Base-by-base conservation (phyloP, 2,329 filamentous ascomycete genomes). In the Microthyrium microscopicum region DNA sequence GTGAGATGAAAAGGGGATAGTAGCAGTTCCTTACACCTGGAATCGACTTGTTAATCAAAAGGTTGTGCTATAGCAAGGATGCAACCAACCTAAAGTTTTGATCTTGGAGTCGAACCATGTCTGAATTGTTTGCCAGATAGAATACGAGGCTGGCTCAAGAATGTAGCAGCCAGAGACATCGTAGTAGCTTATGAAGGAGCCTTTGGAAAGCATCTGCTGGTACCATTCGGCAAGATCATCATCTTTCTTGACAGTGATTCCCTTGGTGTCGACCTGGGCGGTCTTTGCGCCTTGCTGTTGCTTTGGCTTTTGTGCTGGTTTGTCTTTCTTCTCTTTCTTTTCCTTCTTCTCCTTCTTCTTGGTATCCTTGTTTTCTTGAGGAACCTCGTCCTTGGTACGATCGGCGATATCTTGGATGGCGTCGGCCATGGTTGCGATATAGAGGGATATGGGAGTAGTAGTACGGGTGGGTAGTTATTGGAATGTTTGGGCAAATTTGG, bases 121-220 rank as follows among this genome's bases (percentile, higher is more conserved):
- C 46, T 73, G 70, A 41, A 78, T 76, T 43, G 66, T 60, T 48
- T 77, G 72, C 73, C 73, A 78, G 49, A 78, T 73, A 40, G 64
- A 64, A 54, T 70, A 77, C 13, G 71, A 74, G 39, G 67, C 63
- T 31, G 73, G 73, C 60, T 72, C 85, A 55, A 92, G 70, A 54
- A 95, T 89, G 58, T 93, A 95, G 63, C 91, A 94, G 31, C 85
- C 82, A n/a, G 85, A 82, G 40, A 95, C 87, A 60, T 93, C 80
- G 51, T 94, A 95, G 70, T 94, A 98, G 51, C 93, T 85, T 48
- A 95, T 77, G 78, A 98, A 81, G 54, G 94, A 83, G 46, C 83
- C 82, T 70, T 98, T 98, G 51, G 85, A 75, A 37, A 98, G 78
- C 40, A 95, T 81, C 60, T 98, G 87, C 60, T 93, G 83, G 60